A percentile compares a stretch with the other conserved stretches of the same genome.
Conservation (phyloP, 768 basidiomycete species). For the Panaeolus cyanescens region DNA sequence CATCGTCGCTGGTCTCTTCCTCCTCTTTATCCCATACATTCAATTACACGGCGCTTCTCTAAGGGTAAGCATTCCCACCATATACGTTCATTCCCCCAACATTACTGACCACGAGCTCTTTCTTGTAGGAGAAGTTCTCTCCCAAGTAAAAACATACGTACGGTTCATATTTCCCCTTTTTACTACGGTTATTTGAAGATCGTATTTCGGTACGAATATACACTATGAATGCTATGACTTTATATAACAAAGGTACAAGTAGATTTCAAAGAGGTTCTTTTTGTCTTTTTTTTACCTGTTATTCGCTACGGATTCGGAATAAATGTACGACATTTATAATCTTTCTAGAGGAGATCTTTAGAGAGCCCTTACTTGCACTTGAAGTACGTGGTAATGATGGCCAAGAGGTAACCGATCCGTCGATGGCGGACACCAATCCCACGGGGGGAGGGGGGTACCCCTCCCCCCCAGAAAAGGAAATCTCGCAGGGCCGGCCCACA, state of each 20-base stretch:
- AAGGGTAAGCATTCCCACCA: slow-evolving; percentile 35
- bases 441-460: too few species aligned
- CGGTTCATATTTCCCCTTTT: too few species aligned
- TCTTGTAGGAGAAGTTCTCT: not conserved
- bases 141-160: not conserved
- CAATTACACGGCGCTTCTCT: slow-evolving; percentile 50
- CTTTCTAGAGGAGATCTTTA: not conserved
- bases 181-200: not conserved
- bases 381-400: too few species aligned
- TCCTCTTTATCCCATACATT: slow-evolving; percentile 51
- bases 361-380: not conserved
- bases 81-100: too few species aligned
- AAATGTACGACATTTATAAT: not conserved
- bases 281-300: not conserved
- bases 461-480: too few species aligned
- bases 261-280: not conserved
- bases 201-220: not conserved
- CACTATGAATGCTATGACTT: not conserved
- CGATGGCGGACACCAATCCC: too few species aligned
- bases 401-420: too few species aligned
- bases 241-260: not conserved
- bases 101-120: not conserved
- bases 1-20: slow-evolving; percentile 51
- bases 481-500: not conserved
- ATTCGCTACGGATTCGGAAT: not conserved